phyloP scores from a whole-genome alignment of 2,329 filamentous ascomycete species.

The Trichoderma sp. region DNA sequence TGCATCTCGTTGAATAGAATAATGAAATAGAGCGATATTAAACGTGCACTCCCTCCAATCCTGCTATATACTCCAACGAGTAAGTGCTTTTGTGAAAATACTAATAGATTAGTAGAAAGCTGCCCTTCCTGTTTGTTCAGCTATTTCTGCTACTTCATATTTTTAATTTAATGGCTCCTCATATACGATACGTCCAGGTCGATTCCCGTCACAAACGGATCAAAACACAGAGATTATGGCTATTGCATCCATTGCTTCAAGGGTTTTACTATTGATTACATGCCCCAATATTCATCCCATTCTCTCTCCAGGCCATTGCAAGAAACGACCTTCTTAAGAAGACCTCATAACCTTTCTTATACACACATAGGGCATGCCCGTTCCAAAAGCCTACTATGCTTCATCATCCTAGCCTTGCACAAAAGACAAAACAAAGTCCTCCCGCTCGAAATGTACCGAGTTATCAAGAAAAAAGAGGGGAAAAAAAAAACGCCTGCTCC shows the following conservation, averaged over 20 bases:
- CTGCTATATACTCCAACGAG: not conserved
- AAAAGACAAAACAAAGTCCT: not conserved
- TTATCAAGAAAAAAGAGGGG: not conserved
- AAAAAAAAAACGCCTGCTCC: slow-evolving; percentile 20
- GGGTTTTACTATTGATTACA: slow-evolving; percentile 6
- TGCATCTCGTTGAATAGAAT: not conserved
- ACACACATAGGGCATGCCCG: not conserved
- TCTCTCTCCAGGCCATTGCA: not conserved
- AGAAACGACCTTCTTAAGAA: not conserved
- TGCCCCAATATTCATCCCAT: not conserved
- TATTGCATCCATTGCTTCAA: not conserved
- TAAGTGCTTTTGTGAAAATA: not conserved
- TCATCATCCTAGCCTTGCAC: not conserved
- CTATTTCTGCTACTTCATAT: not conserved
- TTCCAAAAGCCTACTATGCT: not conserved
- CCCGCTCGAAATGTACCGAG: not conserved
- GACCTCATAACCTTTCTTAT: slow-evolving; percentile 3
- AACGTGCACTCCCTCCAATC: no score
- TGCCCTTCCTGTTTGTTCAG: not conserved
- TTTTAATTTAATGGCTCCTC: not conserved
- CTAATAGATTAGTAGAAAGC: not conserved
- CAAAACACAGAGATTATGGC: not conserved
- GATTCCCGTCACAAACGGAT: not conserved
- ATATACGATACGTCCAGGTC: not conserved
- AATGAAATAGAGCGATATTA: not conserved